phyloP scores from a whole-genome alignment of 768 basidiomycete genomes.

The Zangia roseola region DNA sequence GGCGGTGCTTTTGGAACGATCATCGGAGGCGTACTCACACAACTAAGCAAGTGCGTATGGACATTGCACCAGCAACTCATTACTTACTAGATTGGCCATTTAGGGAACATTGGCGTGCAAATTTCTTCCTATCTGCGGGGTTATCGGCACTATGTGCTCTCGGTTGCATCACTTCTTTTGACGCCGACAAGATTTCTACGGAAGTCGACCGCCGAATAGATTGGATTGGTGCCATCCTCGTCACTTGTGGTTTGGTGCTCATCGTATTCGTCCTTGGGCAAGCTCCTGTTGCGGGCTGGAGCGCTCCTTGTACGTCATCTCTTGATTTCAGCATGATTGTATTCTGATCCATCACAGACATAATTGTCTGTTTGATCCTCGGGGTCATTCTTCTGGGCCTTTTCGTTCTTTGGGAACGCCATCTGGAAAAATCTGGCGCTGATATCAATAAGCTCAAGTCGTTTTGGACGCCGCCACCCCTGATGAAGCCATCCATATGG shows the following conservation, averaged over 20 bases:
- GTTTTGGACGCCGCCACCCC: constrained; percentile 50
- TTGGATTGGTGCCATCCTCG: constrained; percentile 70
- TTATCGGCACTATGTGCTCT: constrained; percentile 52
- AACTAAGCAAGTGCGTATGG: constrained; percentile 41
- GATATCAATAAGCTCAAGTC: constrained; percentile 17
- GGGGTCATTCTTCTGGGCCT: constrained; percentile 52
- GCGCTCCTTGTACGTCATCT: constrained; percentile 46
- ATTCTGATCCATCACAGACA: constrained; percentile 42
- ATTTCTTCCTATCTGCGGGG: constrained; percentile 59
- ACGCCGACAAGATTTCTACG: constrained; percentile 45
- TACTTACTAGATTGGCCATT: background rate
- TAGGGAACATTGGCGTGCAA: constrained; percentile 62
- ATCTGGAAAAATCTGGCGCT: constrained; percentile 44
- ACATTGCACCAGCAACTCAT: background rate
- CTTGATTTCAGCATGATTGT: constrained; percentile 17
- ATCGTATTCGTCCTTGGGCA: constrained; percentile 74
- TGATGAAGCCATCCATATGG: constrained; percentile 67
- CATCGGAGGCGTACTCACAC: constrained; percentile 70
- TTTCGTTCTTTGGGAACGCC: constrained; percentile 68
- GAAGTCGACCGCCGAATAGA: constrained; percentile 56
- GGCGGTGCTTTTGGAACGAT: constrained; percentile 71
- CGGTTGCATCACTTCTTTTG: constrained; percentile 55
- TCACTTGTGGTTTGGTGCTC: constrained; percentile 65
- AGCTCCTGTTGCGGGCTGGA: constrained; percentile 65
- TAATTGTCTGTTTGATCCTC: constrained; percentile 65